Evolutionary conservation across 1,139 yeast genomes (phyloP).

Genomic region (Geotrichum restrictum): DNA sequence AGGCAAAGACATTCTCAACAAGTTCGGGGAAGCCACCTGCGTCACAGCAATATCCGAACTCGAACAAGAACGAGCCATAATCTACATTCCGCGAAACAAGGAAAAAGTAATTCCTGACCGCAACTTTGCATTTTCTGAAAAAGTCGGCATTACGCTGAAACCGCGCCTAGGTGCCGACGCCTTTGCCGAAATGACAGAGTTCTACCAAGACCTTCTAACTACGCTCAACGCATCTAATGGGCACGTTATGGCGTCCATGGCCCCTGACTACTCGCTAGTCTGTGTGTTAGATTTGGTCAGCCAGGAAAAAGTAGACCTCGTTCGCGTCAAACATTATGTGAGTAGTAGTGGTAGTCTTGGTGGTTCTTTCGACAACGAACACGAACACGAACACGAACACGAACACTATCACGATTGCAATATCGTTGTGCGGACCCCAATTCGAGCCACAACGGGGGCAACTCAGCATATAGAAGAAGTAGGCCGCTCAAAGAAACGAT

Average conservation of each 20-base stretch:
- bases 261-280: constrained; percentile 57
- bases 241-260: constrained; percentile 49
- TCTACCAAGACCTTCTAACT: constrained; percentile 44
- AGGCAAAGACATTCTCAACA: constrained; percentile 46
- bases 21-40: constrained; percentile 46
- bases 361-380: constrained; percentile 37
- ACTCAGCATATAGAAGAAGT: constrained; percentile 19
- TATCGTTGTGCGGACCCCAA: constrained; percentile 35
- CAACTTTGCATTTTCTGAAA: constrained; percentile 58
- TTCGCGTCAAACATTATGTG: constrained; percentile 52
- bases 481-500: constrained; percentile 12
- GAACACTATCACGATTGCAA: constrained; percentile 54
- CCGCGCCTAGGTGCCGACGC: constrained; percentile 40
- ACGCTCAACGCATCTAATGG: constrained; percentile 48
- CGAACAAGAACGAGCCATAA: constrained; percentile 53
- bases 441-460: constrained; percentile 1
- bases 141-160: constrained; percentile 44
- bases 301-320: constrained; percentile 41
- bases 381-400: constrained; percentile 56
- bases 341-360: no score
- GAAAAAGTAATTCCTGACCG: constrained; percentile 43
- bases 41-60: constrained; percentile 51
- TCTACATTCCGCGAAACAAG: constrained; percentile 47
- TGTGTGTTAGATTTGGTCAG: constrained; percentile 49
- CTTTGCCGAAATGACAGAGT: constrained; percentile 47